Evolutionary conservation across 176 grass and related monocot genomes (phyloP), one percentile per base, ranked within the genome.

Genomic region (Rhynchospora pubera): DNA sequence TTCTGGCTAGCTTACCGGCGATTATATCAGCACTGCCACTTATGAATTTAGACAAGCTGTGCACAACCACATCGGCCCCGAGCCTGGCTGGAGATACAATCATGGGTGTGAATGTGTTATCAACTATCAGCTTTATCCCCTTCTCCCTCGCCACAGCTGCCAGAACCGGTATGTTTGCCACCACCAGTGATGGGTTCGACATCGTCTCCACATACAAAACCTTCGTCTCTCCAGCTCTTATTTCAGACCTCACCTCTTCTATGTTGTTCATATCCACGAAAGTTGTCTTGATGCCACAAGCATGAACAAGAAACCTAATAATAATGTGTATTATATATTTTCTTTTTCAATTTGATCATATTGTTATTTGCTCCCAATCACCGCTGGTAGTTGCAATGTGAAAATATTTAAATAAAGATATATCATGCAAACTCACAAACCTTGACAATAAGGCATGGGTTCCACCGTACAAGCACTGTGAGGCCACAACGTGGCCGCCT

Each of bases 11-110:
- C 71, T 76, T 88, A 97, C 93, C 93, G 65, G 93, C 93, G 81
- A 97, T 97, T 82, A 93, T 83, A 68, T 97, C 93, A 12, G 89
- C 93, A 75, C 89, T 91, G 55, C 93, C 93, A 87, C 91, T 93
- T 83, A 97, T 97, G 89, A 91, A 97, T 84, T 97, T 97, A 89
- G 93, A 91, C 11, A 97, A 85, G 89, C 93, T 97, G 91, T 93
- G 93, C 28, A 97, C 78, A 79, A 97, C 93, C 73, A 97, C 87
- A 82, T 97, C 93, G 6, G 91, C 91, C 57, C 93, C 93, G 71
- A 93, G 87, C 0, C 87, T 82, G 7, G 93, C 91, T 0, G 93
- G 93, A 0, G 93, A 93, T 13, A 97, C 78, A 10, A 97, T 43
- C 2, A 97, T 84, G 21, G 94, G 94, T 11, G 94, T 85, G 87